Evolutionary conservation across 176 grass and related monocot genomes (phyloP).

Genomic region (Poa annua): DNA sequence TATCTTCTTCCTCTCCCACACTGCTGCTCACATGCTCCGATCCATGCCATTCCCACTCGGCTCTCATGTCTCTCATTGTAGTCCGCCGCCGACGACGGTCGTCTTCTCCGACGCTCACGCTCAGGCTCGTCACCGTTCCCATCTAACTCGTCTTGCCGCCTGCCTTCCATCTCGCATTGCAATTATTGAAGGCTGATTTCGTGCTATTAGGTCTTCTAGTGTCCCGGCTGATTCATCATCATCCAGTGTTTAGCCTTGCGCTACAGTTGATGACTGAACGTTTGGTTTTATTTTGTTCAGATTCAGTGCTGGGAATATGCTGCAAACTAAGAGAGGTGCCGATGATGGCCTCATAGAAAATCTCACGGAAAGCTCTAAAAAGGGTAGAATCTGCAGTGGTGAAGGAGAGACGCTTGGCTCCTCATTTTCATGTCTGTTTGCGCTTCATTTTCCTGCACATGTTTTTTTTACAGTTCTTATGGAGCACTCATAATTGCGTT

Average conservation of each 20-base stretch:
- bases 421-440: not conserved
- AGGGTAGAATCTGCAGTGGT: not conserved
- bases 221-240: not conserved
- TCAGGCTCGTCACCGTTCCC: not conserved
- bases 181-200: too few relatives aligned
- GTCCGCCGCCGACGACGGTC: not conserved
- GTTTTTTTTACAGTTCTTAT: not conserved
- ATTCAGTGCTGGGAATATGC: constrained; percentile 15
- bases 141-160: not conserved
- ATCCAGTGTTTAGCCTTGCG: not conserved
- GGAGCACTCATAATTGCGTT: not conserved
- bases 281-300: not conserved
- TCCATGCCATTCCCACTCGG: not conserved
- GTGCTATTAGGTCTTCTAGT: too few relatives aligned
- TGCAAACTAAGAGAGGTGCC: not conserved
- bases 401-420: not conserved
- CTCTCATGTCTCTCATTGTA: not conserved
- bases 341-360: not conserved
- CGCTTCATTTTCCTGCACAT: not conserved
- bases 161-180: not conserved
- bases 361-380: not conserved
- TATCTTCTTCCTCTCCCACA: not conserved
- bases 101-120: not conserved
- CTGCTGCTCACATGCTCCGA: not conserved
- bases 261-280: too few relatives aligned